Percentiles rank a stretch among this genome's conserved stretches.
These are phyloP conservation scores for Russula griseocarnosa DNA, from an alignment of 768 basidiomycete genomes.

Conservation along the genomic window DNA sequence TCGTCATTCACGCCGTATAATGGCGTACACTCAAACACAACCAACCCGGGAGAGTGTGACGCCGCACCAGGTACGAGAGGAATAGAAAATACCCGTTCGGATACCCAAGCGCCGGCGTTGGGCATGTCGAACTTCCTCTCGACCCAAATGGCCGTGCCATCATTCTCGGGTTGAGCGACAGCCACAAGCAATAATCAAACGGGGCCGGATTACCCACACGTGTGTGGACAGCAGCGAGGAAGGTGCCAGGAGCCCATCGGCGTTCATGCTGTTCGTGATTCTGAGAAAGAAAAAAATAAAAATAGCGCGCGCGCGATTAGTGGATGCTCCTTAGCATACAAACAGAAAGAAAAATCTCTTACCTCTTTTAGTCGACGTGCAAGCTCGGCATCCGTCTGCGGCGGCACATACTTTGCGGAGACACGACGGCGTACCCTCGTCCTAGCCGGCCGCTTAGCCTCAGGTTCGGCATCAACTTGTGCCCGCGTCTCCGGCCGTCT, in stretches of 20 bases:
- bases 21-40: slow-evolving; percentile 75
- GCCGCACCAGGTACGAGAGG: slow-evolving; percentile 39
- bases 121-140: slow-evolving; percentile 73
- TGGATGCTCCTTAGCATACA: neutral
- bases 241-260: slow-evolving; percentile 73
- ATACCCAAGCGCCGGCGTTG: slow-evolving; percentile 56
- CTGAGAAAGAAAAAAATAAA: slow-evolving; percentile 36
- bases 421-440: slow-evolving; percentile 38
- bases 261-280: slow-evolving; percentile 67
- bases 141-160: slow-evolving; percentile 77
- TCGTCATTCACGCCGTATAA: slow-evolving; percentile 58
- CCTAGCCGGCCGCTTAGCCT: slow-evolving; percentile 29
- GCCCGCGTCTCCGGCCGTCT: slow-evolving; percentile 31
- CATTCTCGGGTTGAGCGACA: slow-evolving; percentile 70
- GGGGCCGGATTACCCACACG: slow-evolving; percentile 37
- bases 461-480: slow-evolving; percentile 14
- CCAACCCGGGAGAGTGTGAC: slow-evolving; percentile 49
- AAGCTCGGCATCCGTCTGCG: slow-evolving; percentile 60
- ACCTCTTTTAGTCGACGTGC: slow-evolving; percentile 68
- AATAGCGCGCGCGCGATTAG: neutral
- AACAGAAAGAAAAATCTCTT: slow-evolving; percentile 21
- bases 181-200: slow-evolving; percentile 60
- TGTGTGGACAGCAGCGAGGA: slow-evolving; percentile 47
- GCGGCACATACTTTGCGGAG: slow-evolving; percentile 46
- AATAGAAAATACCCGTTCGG: slow-evolving; percentile 58